Base-by-base conservation (phyloP, 192 early-diverging fungal genomes). In the Chytriomyces sp. region DNA sequence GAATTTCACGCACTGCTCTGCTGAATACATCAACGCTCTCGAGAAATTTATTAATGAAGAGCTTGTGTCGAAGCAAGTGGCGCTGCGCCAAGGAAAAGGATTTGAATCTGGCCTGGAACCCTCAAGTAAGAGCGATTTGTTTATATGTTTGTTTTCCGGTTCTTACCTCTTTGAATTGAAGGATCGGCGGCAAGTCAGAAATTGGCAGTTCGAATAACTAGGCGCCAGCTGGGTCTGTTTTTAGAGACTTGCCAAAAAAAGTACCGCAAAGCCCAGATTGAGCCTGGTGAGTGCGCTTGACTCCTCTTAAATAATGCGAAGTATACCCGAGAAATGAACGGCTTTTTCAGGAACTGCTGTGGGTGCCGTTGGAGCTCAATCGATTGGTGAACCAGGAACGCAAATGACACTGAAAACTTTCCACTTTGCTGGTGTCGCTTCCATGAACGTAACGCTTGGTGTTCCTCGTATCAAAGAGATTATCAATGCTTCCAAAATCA, bases 331-430 rank as follows among this genome's bases (percentile, higher is more conserved):
- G n/a, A n/a, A n/a, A n/a, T n/a, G n/a, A n/a, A 35, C 35, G 4
- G 35, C 35, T 35, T 35, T 35, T 35, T 35, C n/a, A 83, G 85
- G 87, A 43, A 89, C 96, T 1, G 97, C 96, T 48, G 97, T 98
- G 7, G 98, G 98, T 20, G 97, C 98, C 43, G 86, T 99, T 61
- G 98, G 96, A 28, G 98, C 97, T 5, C 96, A 98, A 82, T 93
- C 91, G 47, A 97, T 99, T 77, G 98, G 98, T 72, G 98, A 99
- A 78, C 98, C 98, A 13, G 96, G 96, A 61, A 99, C 98, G 5
- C 98, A 99, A 80, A 99, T 99, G 98, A 99, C 98, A 68, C 83
- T 99, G 67, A 98, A 98, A 85, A 96, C 98, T 82, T 99, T 99
- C 93, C 98, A 99, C 87, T 99, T 98, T 90, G 96, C 98, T 79